phyloP scores from a whole-genome alignment of 2,329 filamentous ascomycete genomes.

The Fusarium humuli region DNA sequence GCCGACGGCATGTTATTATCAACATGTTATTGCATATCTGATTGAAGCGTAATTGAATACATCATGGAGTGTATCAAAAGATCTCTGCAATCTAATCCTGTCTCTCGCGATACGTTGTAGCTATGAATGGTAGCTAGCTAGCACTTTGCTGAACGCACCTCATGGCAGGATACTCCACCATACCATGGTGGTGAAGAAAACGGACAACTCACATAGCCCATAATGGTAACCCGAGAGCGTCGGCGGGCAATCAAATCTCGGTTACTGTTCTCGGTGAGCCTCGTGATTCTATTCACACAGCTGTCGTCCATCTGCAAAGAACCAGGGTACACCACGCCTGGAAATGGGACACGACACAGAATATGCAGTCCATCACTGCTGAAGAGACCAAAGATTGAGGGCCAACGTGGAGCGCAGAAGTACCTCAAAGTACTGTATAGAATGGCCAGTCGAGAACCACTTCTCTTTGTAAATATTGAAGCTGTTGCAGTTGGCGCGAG shows the following conservation, averaged over 20 bases:
- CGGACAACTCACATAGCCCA: slow-evolving; percentile 4
- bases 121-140: not conserved
- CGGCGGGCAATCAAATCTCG: slow-evolving; percentile 4
- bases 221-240: slow-evolving; percentile 26
- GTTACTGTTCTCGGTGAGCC: slow-evolving; percentile 8
- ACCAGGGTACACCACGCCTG: not conserved
- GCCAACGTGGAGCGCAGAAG: not conserved
- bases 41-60: not conserved
- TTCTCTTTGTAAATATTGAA: slow-evolving; percentile 11
- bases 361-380: slow-evolving; percentile 1
- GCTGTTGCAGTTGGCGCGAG: slow-evolving; percentile 7
- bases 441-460: slow-evolving; percentile 1
- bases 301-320: not conserved
- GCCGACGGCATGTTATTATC: slow-evolving; percentile 10
- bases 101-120: not conserved
- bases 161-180: not conserved
- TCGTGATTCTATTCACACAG: slow-evolving; percentile 8
- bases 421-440: not conserved
- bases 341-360: not conserved
- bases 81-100: slow-evolving; percentile 5
- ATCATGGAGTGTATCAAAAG: slow-evolving; percentile 4
- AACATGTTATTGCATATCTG: not conserved
- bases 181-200: not conserved
- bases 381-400: slow-evolving; percentile 22
- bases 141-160: not conserved